phyloP scores from a whole-genome alignment of 75 land plant species.

The Pinus taeda region DNA sequence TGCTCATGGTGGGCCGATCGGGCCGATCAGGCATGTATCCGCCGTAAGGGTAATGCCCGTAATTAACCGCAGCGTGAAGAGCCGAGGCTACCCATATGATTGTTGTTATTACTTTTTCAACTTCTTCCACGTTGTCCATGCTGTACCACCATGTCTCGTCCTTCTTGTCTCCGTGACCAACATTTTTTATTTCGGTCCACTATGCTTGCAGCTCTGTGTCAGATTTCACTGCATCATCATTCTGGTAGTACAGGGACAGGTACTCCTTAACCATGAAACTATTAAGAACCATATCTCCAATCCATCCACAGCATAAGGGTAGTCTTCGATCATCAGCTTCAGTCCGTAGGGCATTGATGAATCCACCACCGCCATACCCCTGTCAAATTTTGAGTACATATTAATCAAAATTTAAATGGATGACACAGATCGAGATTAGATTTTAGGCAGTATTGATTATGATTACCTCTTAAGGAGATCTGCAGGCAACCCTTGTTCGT shows the following conservation, averaged over 20 bases:
- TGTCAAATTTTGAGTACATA: not conserved
- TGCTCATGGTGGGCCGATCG: conserved; percentile 53
- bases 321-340: conserved; percentile 55
- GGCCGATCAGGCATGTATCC: conserved; percentile 73
- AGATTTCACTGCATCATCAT: conserved; percentile 15
- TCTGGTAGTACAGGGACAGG: conserved; percentile 42
- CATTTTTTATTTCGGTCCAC: conserved; percentile 45
- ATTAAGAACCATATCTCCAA: conserved; percentile 28
- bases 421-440: not conserved
- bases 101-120: conserved; percentile 33
- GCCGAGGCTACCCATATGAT: conserved; percentile 39
- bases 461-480: conserved; percentile 53
- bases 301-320: conserved; percentile 62
- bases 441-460: not conserved
- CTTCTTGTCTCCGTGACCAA: conserved; percentile 57
- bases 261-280: conserved; percentile 20
- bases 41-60: conserved; percentile 65
- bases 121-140: conserved; percentile 23
- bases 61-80: conserved; percentile 51
- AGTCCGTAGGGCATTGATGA: conserved; percentile 26
- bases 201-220: conserved; percentile 57
- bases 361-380: conserved; percentile 62
- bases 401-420: not conserved
- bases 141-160: conserved; percentile 46
- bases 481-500: conserved; percentile 53